These are phyloP conservation scores for Trypanosoma melophagium DNA, from an alignment of 208 protist species.

Conservation along the genomic window DNA sequence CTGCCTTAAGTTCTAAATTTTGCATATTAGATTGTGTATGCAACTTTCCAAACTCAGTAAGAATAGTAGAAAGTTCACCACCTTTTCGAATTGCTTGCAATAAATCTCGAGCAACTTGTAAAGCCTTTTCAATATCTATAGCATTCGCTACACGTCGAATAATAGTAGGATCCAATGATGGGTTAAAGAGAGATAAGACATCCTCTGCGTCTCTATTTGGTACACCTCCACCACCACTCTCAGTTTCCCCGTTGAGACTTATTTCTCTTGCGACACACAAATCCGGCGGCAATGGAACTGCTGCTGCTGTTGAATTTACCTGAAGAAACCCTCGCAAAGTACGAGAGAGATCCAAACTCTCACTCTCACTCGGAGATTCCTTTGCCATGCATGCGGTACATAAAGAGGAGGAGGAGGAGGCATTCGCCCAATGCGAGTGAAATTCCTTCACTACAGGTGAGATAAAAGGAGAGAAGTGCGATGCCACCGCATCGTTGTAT, in stretches of 20 bases:
- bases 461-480: constrained; percentile 17
- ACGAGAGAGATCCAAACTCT: neutral
- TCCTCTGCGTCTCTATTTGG: neutral
- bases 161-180: constrained; percentile 42
- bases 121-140: constrained; percentile 30
- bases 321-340: constrained; percentile 11
- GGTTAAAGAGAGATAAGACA: constrained; percentile 31
- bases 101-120: constrained; percentile 31
- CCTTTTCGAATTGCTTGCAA: constrained; percentile 35
- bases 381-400: neutral
- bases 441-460: constrained; percentile 16
- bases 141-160: constrained; percentile 31
- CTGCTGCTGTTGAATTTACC: neutral
- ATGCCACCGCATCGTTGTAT: neutral
- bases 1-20: constrained; percentile 30
- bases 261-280: neutral
- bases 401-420: neutral
- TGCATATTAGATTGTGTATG: constrained; percentile 10
- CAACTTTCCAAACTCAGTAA: neutral
- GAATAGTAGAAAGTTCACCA: constrained; percentile 15
- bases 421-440: constrained; percentile 1
- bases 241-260: neutral
- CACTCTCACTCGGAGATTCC: neutral
- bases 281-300: neutral
- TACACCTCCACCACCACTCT: too few species aligned